Evolutionary conservation across 2,329 filamentous ascomycete genomes (phyloP).

Genomic region (Penicillium decumbens): DNA sequence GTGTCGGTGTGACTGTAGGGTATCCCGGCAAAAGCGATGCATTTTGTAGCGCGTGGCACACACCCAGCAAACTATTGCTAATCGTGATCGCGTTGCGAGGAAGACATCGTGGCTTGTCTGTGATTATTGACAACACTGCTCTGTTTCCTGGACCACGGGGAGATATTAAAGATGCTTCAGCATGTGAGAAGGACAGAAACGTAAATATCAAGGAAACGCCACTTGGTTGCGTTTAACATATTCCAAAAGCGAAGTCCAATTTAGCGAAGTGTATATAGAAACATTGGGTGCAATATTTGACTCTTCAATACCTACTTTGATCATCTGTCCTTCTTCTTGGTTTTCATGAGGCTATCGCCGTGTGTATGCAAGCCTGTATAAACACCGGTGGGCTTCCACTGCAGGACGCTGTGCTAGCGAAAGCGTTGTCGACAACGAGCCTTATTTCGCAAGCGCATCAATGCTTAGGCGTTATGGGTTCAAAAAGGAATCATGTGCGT

Average conservation of each 20-base stretch:
- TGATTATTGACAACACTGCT: conserved; percentile 48
- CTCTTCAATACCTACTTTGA: too few relatives aligned
- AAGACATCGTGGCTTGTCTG: conserved; percentile 53
- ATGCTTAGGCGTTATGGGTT: too few relatives aligned
- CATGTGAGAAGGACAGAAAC: background rate
- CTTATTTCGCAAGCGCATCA: too few relatives aligned
- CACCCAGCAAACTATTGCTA: conserved; percentile 55
- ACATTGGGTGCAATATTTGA: too few relatives aligned
- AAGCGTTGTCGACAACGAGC: too few relatives aligned
- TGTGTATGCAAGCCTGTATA: too few relatives aligned
- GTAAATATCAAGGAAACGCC: background rate
- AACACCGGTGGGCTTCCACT: too few relatives aligned
- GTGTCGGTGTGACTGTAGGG: conserved; percentile 57
- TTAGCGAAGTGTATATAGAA: background rate
- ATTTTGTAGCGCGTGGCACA: conserved; percentile 52
- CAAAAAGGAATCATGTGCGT: too few relatives aligned
- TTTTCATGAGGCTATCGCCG: too few relatives aligned
- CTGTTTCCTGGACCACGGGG: background rate
- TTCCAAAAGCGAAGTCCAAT: background rate
- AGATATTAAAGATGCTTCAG: background rate
- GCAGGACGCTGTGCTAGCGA: too few relatives aligned
- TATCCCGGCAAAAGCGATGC: conserved; percentile 52
- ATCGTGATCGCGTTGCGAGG: conserved; percentile 55
- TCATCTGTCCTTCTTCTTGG: too few relatives aligned
- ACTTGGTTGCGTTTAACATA: background rate